These are phyloP conservation scores for Xylaria cubensis DNA, from an alignment of 495 filamentous ascomycete species.

Conservation along the genomic window DNA sequence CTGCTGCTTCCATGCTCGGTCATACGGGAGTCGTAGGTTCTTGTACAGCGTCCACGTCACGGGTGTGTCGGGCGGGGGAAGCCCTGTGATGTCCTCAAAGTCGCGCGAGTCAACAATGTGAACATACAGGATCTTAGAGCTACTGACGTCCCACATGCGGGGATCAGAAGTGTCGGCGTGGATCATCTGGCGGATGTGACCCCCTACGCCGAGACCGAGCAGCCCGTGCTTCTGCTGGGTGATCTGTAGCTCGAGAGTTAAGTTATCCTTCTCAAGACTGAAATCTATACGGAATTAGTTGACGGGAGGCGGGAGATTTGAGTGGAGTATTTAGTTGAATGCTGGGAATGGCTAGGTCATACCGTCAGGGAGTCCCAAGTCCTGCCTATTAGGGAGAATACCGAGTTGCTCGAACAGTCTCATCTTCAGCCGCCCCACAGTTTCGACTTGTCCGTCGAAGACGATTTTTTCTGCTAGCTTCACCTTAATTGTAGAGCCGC, in stretches of 20 bases:
- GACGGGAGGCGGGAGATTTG: neutral
- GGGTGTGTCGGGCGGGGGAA: slow-evolving; percentile 12
- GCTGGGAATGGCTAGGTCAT: neutral
- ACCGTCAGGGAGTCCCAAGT: slow-evolving; percentile 6
- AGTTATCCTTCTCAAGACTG: neutral
- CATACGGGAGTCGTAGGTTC: slow-evolving; percentile 23
- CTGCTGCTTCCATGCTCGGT: slow-evolving; percentile 12
- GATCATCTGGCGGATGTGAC: neutral
- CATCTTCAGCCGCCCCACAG: neutral
- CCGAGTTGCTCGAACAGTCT: neutral
- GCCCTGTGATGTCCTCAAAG: slow-evolving; percentile 14
- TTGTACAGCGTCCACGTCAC: slow-evolving; percentile 10
- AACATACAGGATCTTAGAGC: slow-evolving; percentile 11
- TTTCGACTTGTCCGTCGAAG: neutral
- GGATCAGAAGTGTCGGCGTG: slow-evolving; percentile 2
- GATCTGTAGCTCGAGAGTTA: slow-evolving; percentile 7
- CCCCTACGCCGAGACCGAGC: slow-evolving; percentile 5
- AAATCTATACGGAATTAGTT: neutral
- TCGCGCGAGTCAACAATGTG: slow-evolving; percentile 6
- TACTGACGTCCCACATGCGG: neutral
- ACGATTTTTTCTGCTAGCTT: neutral
- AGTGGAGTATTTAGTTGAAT: neutral
- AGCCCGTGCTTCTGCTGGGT: neutral
- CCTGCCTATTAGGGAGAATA: neutral
- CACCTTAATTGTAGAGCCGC: neutral